Conservation (phyloP, 1,284 basidiomycete species). For the Pyrrhoderma noxium region DNA sequence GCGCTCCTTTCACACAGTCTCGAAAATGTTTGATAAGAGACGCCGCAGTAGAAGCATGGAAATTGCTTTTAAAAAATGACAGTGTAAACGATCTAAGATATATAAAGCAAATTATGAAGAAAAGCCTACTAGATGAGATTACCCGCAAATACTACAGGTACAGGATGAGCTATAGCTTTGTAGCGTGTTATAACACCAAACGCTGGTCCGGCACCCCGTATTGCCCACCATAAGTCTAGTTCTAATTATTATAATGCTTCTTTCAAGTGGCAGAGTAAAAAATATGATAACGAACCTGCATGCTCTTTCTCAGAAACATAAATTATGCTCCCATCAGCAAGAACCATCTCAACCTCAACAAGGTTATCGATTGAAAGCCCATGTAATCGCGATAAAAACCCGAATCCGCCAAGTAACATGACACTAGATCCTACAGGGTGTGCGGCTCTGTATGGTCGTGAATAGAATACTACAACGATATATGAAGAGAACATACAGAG, state of each 20-base stretch:
- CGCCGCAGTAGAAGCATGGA: slow-evolving; percentile 75
- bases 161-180: slow-evolving; percentile 77
- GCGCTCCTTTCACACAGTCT: slow-evolving; percentile 84
- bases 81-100: slow-evolving; percentile 13
- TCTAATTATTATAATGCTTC: background rate
- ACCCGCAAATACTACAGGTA: slow-evolving; percentile 84
- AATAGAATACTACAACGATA: background rate
- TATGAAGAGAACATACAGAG: slow-evolving; percentile 49
- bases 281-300: slow-evolving; percentile 39
- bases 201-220: slow-evolving; percentile 78
- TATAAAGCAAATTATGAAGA: slow-evolving; percentile 5
- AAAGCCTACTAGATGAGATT: slow-evolving; percentile 73
- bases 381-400: slow-evolving; percentile 76
- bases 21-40: slow-evolving; percentile 87
- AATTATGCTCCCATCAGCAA: slow-evolving; percentile 72
- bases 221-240: slow-evolving; percentile 82
- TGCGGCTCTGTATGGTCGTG: slow-evolving; percentile 42
- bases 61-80: slow-evolving; percentile 47
- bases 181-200: slow-evolving; percentile 85
- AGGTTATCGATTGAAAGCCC: slow-evolving; percentile 83
- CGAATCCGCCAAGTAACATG: slow-evolving; percentile 85
- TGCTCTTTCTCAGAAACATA: slow-evolving; percentile 60
- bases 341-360: slow-evolving; percentile 79
- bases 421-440: slow-evolving; percentile 75
- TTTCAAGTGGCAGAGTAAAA: background rate